phyloP scores from a whole-genome alignment of 2,329 filamentous ascomycete genomes.

The Penicillium sp. region DNA sequence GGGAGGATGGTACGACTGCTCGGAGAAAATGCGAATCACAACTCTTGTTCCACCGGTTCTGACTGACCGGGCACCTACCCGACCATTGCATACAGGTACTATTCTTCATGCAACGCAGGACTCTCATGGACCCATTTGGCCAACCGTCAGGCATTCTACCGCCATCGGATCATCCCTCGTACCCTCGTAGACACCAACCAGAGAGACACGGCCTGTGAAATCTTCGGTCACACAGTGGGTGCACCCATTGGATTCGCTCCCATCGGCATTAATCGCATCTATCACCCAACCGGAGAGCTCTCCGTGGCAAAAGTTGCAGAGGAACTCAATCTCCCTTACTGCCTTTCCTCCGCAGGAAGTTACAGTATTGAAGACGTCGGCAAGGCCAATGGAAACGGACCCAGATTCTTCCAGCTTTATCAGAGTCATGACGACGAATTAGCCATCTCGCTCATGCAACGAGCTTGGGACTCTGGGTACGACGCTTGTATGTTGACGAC shows the following conservation, averaged over 20 bases:
- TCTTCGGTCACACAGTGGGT: constrained; percentile 55
- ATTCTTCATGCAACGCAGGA: constrained; percentile 37
- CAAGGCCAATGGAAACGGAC: constrained; percentile 47
- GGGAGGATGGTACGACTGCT: constrained; percentile 40
- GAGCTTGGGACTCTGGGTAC: constrained; percentile 52
- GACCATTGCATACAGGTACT: constrained; percentile 18
- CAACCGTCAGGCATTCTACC: constrained; percentile 60
- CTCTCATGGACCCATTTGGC: constrained; percentile 52
- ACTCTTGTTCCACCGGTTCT: no score
- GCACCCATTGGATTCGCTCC: constrained; percentile 61
- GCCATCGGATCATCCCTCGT: constrained; percentile 56
- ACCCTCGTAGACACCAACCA: constrained; percentile 57
- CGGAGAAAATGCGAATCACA: no score
- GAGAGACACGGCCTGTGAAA: constrained; percentile 51
- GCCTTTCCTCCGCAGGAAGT: constrained; percentile 53
- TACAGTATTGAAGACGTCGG: constrained; percentile 54
- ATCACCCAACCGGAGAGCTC: constrained; percentile 53
- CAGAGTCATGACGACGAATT: constrained; percentile 58
- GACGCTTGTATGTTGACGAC: constrained; percentile 55
- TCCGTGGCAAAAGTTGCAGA: constrained; percentile 55
- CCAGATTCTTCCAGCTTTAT: constrained; percentile 59
- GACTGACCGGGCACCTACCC: neutral
- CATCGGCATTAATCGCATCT: constrained; percentile 62
- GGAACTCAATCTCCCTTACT: constrained; percentile 56
- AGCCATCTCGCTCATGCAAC: constrained; percentile 50